Percentiles rank a stretch among this genome's conserved stretches.
Evolutionary conservation across 768 basidiomycete species (phyloP).

Genomic region (Saitozyma podzolica): DNA sequence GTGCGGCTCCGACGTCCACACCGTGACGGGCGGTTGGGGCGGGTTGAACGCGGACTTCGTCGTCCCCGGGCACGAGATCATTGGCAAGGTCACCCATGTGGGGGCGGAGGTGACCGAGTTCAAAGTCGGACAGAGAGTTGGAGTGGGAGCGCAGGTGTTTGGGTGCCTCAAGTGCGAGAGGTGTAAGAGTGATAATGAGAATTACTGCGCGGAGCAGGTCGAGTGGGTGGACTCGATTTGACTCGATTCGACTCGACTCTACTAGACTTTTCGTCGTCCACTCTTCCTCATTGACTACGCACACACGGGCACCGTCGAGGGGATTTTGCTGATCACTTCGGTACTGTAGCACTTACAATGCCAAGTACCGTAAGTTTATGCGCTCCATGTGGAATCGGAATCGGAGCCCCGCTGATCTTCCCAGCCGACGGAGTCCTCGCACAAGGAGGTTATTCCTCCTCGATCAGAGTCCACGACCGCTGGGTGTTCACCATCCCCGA

Average conservation of each 20-base stretch:
- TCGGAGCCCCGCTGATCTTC: background rate
- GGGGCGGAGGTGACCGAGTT: conserved; percentile 61
- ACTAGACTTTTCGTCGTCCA: background rate
- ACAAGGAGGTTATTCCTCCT: conserved; percentile 54
- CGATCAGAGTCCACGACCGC: conserved; percentile 45
- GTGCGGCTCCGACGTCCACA: conserved; percentile 60
- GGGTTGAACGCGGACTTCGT: conserved; percentile 20
- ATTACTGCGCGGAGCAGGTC: conserved; percentile 59
- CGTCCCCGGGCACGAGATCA: conserved; percentile 60
- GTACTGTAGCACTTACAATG: conserved; percentile 47
- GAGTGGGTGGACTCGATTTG: conserved; percentile 24
- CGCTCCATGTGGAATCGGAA: too few species aligned
- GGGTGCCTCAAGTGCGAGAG: conserved; percentile 59
- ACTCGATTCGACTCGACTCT: background rate
- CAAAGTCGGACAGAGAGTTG: conserved; percentile 63
- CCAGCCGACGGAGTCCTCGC: conserved; percentile 35
- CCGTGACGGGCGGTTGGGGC: conserved; percentile 57
- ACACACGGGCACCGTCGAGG: too few species aligned
- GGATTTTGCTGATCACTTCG: background rate
- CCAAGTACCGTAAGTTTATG: conserved; percentile 26
- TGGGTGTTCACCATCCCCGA: conserved; percentile 55
- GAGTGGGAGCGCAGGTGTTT: conserved; percentile 60
- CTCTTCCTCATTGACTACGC: background rate
- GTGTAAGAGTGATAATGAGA: conserved; percentile 46
- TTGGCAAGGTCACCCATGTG: conserved; percentile 60